These are phyloP conservation scores for Penicillium diatomitis DNA, from an alignment of 495 filamentous ascomycete genomes.

Conservation along the genomic window DNA sequence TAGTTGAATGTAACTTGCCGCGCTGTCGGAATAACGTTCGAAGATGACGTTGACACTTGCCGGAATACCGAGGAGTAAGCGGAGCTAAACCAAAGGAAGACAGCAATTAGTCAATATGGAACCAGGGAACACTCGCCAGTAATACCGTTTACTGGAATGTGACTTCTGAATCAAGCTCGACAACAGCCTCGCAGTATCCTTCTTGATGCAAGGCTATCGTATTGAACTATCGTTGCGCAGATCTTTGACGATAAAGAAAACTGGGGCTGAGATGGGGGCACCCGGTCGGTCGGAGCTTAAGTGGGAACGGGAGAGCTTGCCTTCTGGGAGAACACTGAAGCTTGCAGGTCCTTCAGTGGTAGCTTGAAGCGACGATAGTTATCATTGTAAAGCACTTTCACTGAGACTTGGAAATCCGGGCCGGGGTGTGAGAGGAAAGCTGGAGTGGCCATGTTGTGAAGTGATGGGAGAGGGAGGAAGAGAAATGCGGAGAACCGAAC, in stretches of 20 bases:
- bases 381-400: constrained; percentile 70
- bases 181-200: too few species aligned
- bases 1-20: constrained; percentile 66
- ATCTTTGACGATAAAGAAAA: constrained; percentile 13
- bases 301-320: constrained; percentile 56
- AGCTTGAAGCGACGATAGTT: constrained; percentile 83
- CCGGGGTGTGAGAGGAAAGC: constrained; percentile 24
- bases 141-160: too few species aligned
- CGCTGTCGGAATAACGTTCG: constrained; percentile 95
- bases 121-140: neutral
- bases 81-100: constrained; percentile 49
- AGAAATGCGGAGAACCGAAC: constrained; percentile 4
- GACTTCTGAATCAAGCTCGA: too few species aligned
- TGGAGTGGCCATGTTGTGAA: constrained; percentile 25
- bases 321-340: constrained; percentile 70
- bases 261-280: constrained; percentile 15
- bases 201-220: neutral
- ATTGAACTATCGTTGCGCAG: constrained; percentile 1
- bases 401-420: constrained; percentile 68
- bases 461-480: constrained; percentile 8
- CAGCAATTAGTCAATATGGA: constrained; percentile 12
- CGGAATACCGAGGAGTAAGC: constrained; percentile 61
- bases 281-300: constrained; percentile 24
- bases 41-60: constrained; percentile 59
- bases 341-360: constrained; percentile 73